Evolutionary conservation across 2,329 filamentous ascomycete genomes (phyloP).

Genomic region (Drechslerella coelobrocha): DNA sequence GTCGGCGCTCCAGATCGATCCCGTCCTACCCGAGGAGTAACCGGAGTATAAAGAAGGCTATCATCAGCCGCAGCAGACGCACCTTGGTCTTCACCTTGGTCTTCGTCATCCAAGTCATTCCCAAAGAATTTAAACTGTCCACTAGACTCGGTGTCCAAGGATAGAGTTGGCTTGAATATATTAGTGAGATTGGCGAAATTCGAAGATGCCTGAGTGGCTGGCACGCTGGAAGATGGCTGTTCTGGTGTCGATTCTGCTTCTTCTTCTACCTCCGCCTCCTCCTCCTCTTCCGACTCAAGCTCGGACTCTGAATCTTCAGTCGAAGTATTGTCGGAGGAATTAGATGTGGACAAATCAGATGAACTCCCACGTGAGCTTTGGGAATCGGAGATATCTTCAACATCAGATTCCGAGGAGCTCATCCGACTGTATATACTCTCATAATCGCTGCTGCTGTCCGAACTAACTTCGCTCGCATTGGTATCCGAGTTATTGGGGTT

Average conservation of each 20-base stretch:
- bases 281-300: not conserved
- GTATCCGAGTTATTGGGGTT: constrained; percentile 4
- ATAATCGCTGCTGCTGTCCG: constrained; percentile 8
- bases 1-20: constrained; percentile 86
- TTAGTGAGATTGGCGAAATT: constrained; percentile 44
- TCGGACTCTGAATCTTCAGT: constrained; percentile 11
- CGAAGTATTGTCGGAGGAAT: constrained; percentile 19
- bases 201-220: constrained; percentile 11
- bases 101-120: constrained; percentile 10
- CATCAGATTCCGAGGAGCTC: not conserved
- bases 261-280: too few relatives aligned
- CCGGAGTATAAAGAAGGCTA: constrained; percentile 31
- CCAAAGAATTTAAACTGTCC: constrained; percentile 48
- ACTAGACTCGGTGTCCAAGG: constrained; percentile 21
- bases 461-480: constrained; percentile 24
- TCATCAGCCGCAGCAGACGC: constrained; percentile 7
- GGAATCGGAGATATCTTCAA: constrained; percentile 1
- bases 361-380: constrained; percentile 7
- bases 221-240: not conserved
- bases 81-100: constrained; percentile 9
- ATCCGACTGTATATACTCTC: not conserved
- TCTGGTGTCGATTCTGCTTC: not conserved
- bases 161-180: constrained; percentile 40
- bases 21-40: constrained; percentile 35
- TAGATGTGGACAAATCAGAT: constrained; percentile 7